phyloP scores from a whole-genome alignment of 495 filamentous ascomycete genomes.

The Friedmanniomyces endolithicus region DNA sequence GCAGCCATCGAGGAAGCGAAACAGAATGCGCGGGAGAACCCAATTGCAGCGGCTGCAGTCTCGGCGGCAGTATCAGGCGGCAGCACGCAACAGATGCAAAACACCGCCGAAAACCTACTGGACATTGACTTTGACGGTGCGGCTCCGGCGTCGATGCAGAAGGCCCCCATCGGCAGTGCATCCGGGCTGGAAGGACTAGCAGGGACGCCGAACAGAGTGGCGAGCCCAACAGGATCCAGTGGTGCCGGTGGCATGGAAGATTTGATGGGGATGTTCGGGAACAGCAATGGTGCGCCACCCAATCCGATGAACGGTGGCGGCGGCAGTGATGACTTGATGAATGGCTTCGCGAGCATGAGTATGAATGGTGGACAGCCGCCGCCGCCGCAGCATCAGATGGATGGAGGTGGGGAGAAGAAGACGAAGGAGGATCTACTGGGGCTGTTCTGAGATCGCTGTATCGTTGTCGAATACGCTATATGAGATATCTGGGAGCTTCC shows the following conservation, averaged over 20 bases:
- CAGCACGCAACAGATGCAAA: conserved; percentile 43
- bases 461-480: not conserved
- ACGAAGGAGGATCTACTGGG: conserved; percentile 83
- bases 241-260: conserved; percentile 65
- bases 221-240: conserved; percentile 42
- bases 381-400: conserved; percentile 42
- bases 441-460: conserved; percentile 49
- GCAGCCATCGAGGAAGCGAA: conserved; percentile 93
- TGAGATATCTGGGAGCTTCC: not conserved
- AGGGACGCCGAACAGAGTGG: conserved; percentile 69
- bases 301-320: conserved; percentile 37
- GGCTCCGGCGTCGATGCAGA: conserved; percentile 77
- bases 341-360: conserved; percentile 71
- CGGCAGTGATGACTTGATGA: conserved; percentile 44
- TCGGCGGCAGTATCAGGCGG: conserved; percentile 51
- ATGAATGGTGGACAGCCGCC: conserved; percentile 49
- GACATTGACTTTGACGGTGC: conserved; percentile 98
- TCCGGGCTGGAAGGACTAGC: conserved; percentile 61
- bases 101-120: conserved; percentile 84
- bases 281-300: conserved; percentile 12
- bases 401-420: conserved; percentile 39
- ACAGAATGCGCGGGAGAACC: conserved; percentile 84
- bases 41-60: conserved; percentile 72
- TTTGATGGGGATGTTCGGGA: conserved; percentile 71
- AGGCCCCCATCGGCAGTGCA: conserved; percentile 46